Conservation (phyloP, 1,284 basidiomycete species). For the Trametes versicolor region DNA sequence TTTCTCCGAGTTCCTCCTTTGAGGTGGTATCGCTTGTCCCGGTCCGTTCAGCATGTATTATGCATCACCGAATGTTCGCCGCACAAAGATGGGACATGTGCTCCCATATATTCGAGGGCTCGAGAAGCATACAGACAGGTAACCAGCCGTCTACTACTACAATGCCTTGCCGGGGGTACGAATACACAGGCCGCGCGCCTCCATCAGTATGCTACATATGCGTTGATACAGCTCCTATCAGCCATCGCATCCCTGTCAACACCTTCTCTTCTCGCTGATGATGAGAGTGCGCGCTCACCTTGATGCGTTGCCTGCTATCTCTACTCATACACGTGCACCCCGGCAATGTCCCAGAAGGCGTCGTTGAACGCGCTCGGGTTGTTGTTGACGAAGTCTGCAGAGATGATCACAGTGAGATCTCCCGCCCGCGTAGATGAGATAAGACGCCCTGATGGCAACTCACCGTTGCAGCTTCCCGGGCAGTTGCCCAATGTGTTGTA, state of each 20-base stretch:
- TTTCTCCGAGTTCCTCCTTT: constrained; percentile 34
- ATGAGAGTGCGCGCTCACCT: not conserved
- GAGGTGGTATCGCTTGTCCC: not conserved
- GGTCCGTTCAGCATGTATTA: not conserved
- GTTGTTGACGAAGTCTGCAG: constrained; percentile 51
- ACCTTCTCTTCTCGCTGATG: not conserved
- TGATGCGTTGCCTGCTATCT: constrained; percentile 29
- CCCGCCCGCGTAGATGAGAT: not conserved
- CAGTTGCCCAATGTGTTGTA: constrained; percentile 57
- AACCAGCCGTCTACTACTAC: constrained; percentile 20
- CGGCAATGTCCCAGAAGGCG: constrained; percentile 59
- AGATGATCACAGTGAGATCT: not conserved
- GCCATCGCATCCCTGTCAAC: not conserved
- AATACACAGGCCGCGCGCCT: constrained; percentile 3
- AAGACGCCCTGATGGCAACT: constrained; percentile 1
- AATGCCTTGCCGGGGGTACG: constrained; percentile 4
- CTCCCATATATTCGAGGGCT: constrained; percentile 25
- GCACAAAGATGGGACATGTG: constrained; percentile 24
- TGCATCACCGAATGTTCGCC: not conserved
- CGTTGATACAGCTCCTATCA: constrained; percentile 31
- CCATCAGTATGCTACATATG: constrained; percentile 4
- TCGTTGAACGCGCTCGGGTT: constrained; percentile 57
- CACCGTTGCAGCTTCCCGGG: constrained; percentile 61
- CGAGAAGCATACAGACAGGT: constrained; percentile 11
- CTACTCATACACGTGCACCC: constrained; percentile 42